A percentile compares a stretch with the other conserved stretches of the same genome.
phyloP scores from a whole-genome alignment of 2,329 filamentous ascomycete species.

The Cordyceps tenuipes region DNA sequence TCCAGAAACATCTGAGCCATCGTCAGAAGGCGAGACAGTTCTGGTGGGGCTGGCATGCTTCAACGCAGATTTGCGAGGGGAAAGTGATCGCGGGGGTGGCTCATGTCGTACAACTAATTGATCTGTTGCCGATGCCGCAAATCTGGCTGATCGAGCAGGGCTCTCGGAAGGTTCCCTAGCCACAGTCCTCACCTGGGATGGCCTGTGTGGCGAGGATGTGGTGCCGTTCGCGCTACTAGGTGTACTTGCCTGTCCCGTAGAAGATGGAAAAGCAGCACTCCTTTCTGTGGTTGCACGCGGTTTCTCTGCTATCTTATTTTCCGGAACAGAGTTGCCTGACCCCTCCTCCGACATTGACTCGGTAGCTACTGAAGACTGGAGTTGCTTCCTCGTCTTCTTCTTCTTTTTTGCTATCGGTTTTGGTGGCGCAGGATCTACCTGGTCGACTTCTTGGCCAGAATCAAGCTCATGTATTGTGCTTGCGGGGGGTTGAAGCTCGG shows the following conservation, averaged over 20 bases:
- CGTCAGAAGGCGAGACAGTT: conserved; percentile 42
- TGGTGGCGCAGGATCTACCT: not conserved
- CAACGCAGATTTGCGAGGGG: conserved; percentile 68
- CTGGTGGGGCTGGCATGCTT: conserved; percentile 53
- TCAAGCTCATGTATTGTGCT: not conserved
- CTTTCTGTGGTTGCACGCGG: not conserved
- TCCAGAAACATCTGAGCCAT: conserved; percentile 36
- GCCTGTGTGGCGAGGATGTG: conserved; percentile 12
- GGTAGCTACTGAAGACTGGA: not conserved
- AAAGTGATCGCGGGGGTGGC: conserved; percentile 62
- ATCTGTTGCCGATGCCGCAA: conserved; percentile 46
- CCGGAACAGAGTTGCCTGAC: not conserved
- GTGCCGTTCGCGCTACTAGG: not conserved
- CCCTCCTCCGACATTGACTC: not conserved
- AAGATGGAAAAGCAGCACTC: not conserved
- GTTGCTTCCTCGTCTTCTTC: conserved; percentile 13
- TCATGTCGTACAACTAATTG: conserved; percentile 53
- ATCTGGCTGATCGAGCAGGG: conserved; percentile 60
- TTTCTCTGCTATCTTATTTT: not conserved
- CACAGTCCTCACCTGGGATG: conserved; percentile 16
- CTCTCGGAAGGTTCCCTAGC: conserved; percentile 43
- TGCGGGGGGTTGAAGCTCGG: conserved; percentile 12
- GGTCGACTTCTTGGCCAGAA: not conserved
- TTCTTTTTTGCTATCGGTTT: conserved; percentile 11
- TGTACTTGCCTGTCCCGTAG: not conserved